Conservation (phyloP, 106 monocot genomes). For the Ottelia alismoides region DNA sequence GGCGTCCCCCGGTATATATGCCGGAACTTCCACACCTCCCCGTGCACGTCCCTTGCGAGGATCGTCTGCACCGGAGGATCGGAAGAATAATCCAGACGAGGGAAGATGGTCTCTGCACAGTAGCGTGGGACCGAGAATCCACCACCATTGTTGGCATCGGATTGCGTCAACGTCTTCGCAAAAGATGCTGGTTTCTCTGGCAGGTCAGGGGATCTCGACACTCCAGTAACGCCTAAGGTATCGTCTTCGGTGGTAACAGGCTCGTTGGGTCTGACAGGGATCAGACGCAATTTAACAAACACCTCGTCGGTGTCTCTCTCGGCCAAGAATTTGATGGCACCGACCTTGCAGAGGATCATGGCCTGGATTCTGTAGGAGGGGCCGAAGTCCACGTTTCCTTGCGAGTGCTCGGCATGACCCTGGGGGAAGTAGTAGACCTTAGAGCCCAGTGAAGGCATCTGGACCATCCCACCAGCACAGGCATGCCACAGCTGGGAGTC, state of each 20-base stretch:
- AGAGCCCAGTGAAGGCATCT: background rate
- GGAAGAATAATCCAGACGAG: too few species aligned
- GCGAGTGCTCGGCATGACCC: constrained; percentile 1
- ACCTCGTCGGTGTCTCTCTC: background rate
- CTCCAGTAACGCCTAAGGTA: background rate
- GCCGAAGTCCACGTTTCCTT: background rate
- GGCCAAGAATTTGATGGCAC: background rate
- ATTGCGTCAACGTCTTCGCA: too few species aligned
- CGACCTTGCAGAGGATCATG: background rate
- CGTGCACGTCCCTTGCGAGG: too few species aligned
- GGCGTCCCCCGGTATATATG: too few species aligned
- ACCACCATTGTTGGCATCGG: too few species aligned
- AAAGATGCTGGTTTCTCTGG: constrained; percentile 3
- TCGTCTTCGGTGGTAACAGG: background rate
- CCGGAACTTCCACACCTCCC: too few species aligned
- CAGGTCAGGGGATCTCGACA: background rate
- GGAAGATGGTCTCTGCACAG: too few species aligned
- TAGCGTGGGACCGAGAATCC: too few species aligned
- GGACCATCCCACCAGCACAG: background rate
- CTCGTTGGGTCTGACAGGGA: background rate
- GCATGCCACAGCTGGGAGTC: constrained; percentile 2
- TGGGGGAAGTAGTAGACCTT: background rate
- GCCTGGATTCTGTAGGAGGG: background rate
- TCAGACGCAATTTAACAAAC: background rate
- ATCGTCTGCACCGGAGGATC: too few species aligned